Evolutionary conservation across 2,329 filamentous ascomycete genomes (phyloP), one percentile per base, ranked within the genome.

Genomic region (Arthrocladium fulminans): DNA sequence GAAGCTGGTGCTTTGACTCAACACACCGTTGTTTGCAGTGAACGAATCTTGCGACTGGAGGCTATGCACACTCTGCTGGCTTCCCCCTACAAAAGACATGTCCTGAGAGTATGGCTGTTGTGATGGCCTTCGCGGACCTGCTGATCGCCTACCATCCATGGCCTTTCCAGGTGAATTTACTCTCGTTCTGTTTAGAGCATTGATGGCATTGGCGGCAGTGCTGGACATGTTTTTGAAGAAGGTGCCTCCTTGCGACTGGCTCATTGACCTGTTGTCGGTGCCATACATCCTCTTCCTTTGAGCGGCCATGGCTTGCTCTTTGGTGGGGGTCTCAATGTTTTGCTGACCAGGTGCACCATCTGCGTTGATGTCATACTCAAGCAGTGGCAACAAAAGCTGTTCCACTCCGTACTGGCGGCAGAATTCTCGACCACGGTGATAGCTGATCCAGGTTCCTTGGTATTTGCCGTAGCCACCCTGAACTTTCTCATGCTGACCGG

Each of bases 381-480:
- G 64, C 38, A 74, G 60, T 8, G 72, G 72, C 39, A 69, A 61
- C 32, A 74, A 60, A 22, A 72, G 47, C 52, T 73, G 69, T 54
- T 73, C 69, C 32, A 74, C 72, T 49, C 78, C 77, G 59, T 83
- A 83, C 61, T 81, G 77, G 35, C 85, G 81, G 66, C 92, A 97
- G 59, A 98, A 90, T 62, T 96, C 88, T 39, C 94, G 77, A 1
- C 90, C 92, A 52, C 90, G 81, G 43, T 90, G 85, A 62, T 94
- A 97, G 61, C 85, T 87, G 62, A 98, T 94, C 92, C 92, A 98
- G 2, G 92, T 98, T 48, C 92, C 92, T 71, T 98, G 92, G 62
- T 98, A 98, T 72, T 97, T 97, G 56, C 92, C 92, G 62, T 98
- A 98, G 3, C 92, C 92, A 27, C 92, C 92, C 65, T 98, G 92